Percentiles rank a stretch among this genome's conserved stretches.
phyloP scores from a whole-genome alignment of 139 green algal species.

The Chlorella sp. region DNA sequence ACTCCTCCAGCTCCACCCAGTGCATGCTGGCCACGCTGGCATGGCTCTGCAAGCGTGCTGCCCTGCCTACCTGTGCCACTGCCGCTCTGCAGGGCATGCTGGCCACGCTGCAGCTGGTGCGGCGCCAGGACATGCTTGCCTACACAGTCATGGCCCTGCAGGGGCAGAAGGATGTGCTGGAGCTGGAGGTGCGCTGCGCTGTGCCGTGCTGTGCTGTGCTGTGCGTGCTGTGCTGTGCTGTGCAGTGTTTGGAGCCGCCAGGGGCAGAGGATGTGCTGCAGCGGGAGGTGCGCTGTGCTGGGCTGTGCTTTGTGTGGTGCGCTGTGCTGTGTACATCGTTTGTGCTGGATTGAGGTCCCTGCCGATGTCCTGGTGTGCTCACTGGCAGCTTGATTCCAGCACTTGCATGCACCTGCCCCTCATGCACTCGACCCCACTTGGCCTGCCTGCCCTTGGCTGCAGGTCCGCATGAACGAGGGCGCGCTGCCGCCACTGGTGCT shows the following conservation, averaged over 20 bases:
- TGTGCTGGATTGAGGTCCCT: too few relatives aligned
- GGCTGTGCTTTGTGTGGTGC: not conserved
- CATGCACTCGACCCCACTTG: too few relatives aligned
- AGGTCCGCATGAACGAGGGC: constrained; percentile 52
- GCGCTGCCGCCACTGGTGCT: constrained; percentile 53
- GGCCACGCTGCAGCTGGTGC: constrained; percentile 27
- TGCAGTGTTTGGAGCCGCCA: not conserved
- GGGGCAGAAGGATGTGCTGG: constrained; percentile 32
- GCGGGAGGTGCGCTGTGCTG: too few relatives aligned
- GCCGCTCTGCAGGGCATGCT: constrained; percentile 36
- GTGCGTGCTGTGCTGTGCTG: not conserved
- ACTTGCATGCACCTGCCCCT: too few relatives aligned
- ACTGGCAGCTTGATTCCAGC: too few relatives aligned
- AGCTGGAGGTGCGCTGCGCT: constrained; percentile 34
- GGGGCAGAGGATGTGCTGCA: too few relatives aligned
- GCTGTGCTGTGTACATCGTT: not conserved
- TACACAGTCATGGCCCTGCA: not conserved
- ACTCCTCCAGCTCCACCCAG: too few relatives aligned
- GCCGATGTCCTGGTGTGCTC: too few relatives aligned
- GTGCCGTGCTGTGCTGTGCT: not conserved
- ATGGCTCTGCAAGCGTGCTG: too few relatives aligned
- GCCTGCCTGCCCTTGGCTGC: not conserved
- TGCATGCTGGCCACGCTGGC: not conserved
- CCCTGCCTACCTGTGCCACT: too few relatives aligned
- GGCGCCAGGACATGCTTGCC: constrained; percentile 42